Evolutionary conservation across 176 grass and related monocot species (phyloP), one percentile per base, ranked within the genome.

Genomic region (Carex kokanica): DNA sequence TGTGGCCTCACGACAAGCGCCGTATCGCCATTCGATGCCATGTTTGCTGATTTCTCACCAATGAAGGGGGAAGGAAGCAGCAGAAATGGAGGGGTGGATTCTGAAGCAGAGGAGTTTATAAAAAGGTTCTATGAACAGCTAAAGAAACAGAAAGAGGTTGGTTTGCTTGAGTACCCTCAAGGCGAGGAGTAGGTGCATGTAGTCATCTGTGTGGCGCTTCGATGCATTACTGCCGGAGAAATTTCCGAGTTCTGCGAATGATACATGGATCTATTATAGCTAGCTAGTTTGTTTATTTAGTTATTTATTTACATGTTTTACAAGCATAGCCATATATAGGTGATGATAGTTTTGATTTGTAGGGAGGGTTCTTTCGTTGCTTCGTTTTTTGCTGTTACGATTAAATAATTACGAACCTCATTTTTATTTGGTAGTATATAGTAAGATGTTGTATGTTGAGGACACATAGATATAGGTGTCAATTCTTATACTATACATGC

Each of bases 31-130:
- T 82, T 82, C 3, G 57, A 81, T 59, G 61, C 7, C 24, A 82
- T 61, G 41, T 41, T 45, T 41, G 53, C 60, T 27, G 60, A 65
- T 43, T 82, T 82, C 59, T 82, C 80, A 11, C 0, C 57, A 31
- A 5, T 49, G 34, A n/a, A 82, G 8, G 23, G 23, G 0, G 59
- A 27, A 40, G 55, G 57, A 17, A 62, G 59, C 31, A 3, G 32
- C 18, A 23, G 62, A 41, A 67, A 23, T 82, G 60, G 61, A 63
- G 38, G 24, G 13, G 80, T 82, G 13, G 80, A 82, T 67, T 51
- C 21, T 2, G 20, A 82, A 31, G 80, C 80, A 31, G 80, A 82
- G 47, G 80, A 82, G 40, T 82, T 82, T n/a, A 82, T 82, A 29
- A 64, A 14, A 9, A 66, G 40, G 62, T 82, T 82, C 29, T 82